phyloP scores from a whole-genome alignment of 345 rosid genomes.

The Eucalyptus shirleyi region DNA sequence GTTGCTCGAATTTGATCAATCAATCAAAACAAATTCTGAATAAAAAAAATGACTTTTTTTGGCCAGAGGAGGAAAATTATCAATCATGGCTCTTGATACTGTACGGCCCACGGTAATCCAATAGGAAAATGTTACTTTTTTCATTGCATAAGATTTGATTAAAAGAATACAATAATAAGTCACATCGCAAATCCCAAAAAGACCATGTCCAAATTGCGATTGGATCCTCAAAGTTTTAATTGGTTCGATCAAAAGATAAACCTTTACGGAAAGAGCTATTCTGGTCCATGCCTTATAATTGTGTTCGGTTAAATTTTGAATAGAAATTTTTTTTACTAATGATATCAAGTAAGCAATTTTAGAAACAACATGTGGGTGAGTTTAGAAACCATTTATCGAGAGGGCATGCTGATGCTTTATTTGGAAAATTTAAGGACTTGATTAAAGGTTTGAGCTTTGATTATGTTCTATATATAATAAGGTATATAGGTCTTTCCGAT shows the following conservation, averaged over 20 bases:
- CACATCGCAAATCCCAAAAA: neutral
- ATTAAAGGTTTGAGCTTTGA: neutral
- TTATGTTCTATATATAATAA: neutral
- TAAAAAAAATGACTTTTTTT: no score
- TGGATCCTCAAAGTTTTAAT: neutral
- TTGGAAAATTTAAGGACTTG: neutral
- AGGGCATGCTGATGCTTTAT: no score
- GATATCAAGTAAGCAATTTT: neutral
- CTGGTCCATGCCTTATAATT: fast-evolving
- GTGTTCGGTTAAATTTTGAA: neutral
- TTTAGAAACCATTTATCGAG: neutral
- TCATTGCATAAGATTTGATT: neutral
- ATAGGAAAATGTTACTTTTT: neutral
- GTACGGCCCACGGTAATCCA: no score
- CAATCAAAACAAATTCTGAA: no score
- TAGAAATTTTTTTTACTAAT: fast-evolving
- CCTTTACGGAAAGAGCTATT: no score
- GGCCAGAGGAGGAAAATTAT: fast-evolving
- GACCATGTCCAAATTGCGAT: neutral
- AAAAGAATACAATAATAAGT: neutral
- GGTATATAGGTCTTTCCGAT: neutral
- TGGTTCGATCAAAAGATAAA: neutral
- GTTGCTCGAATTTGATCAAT: no score
- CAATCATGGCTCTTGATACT: neutral
- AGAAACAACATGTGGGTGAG: fast-evolving